A percentile compares a stretch with the other conserved stretches of the same genome.
Conservation (phyloP, 768 basidiomycete species). For the Lentinula sp. region DNA sequence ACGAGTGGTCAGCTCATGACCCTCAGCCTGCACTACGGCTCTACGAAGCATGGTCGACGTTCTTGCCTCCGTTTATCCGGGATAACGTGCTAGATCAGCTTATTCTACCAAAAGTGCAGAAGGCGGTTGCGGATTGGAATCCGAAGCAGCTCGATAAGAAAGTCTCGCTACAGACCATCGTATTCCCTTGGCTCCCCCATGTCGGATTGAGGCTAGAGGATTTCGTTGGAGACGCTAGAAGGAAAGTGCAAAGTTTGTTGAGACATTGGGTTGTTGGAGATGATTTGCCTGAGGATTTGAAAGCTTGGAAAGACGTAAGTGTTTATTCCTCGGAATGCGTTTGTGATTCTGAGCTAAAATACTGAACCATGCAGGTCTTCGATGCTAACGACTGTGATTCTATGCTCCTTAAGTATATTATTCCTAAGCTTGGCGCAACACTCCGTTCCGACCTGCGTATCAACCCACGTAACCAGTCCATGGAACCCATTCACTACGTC, state of each 20-base stretch:
- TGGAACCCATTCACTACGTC: conserved; percentile 73
- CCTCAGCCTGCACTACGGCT: conserved; percentile 74
- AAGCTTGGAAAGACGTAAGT: conserved; percentile 77
- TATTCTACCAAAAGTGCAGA: conserved; percentile 86
- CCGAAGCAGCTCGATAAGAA: conserved; percentile 38
- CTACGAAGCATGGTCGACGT: conserved; percentile 82
- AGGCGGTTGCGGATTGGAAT: conserved; percentile 82
- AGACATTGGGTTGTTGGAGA: conserved; percentile 71
- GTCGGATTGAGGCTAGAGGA: conserved; percentile 79
- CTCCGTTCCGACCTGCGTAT: conserved; percentile 83
- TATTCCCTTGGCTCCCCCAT: conserved; percentile 95
- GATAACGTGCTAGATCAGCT: conserved; percentile 97
- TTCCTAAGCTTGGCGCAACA: conserved; percentile 82
- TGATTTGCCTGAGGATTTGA: conserved; percentile 68
- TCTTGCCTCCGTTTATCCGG: conserved; percentile 85
- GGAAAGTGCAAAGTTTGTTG: conserved; percentile 78
- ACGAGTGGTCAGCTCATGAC: conserved; percentile 80
- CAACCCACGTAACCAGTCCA: conserved; percentile 88
- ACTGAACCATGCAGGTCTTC: conserved; percentile 51
- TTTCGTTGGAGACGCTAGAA: conserved; percentile 79
- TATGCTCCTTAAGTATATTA: conserved; percentile 82
- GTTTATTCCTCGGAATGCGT: neutral
- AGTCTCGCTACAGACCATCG: conserved; percentile 65
- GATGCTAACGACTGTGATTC: conserved; percentile 82
- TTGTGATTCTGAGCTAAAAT: neutral